Conservation (phyloP, 176 grass and related monocot species). For the Carex myosuroides region DNA sequence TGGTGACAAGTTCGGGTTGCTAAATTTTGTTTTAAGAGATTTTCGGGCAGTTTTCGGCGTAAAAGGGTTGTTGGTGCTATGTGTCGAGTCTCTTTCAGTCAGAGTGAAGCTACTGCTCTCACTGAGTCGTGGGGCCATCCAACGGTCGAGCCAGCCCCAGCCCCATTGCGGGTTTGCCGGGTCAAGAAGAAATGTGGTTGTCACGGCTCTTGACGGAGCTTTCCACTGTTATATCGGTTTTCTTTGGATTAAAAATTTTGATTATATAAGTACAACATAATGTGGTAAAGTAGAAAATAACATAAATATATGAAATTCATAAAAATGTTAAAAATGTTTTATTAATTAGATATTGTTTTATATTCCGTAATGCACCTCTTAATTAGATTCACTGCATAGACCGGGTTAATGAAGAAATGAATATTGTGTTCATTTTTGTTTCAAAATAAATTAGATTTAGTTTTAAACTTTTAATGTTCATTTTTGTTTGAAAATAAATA, state of each 20-base stretch:
- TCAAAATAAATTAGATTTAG: neutral
- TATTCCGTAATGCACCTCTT: neutral
- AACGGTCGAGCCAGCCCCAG: constrained; percentile 79
- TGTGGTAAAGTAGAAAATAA: neutral
- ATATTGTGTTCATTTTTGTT: neutral
- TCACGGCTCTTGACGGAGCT: constrained; percentile 34
- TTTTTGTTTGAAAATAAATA: neutral
- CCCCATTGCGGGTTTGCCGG: constrained; percentile 75
- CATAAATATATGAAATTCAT: neutral
- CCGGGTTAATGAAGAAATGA: neutral
- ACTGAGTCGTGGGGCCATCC: constrained; percentile 61
- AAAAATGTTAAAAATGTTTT: neutral
- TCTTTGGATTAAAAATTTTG: constrained; percentile 1
- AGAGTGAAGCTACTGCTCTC: constrained; percentile 29
- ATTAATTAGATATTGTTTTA: neutral
- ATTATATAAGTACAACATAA: constrained; percentile 24
- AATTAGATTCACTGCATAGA: neutral
- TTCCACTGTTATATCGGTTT: constrained; percentile 66
- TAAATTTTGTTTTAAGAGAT: constrained; percentile 21
- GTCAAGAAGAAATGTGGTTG: constrained; percentile 48
- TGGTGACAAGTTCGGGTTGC: constrained; percentile 18
- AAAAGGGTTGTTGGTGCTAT: neutral
- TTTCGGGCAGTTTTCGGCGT: neutral
- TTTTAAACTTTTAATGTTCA: no score
- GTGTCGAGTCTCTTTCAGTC: constrained; percentile 13